Conservation (phyloP, 2,329 filamentous ascomycete species). For the Curvularia eragrostidis region DNA sequence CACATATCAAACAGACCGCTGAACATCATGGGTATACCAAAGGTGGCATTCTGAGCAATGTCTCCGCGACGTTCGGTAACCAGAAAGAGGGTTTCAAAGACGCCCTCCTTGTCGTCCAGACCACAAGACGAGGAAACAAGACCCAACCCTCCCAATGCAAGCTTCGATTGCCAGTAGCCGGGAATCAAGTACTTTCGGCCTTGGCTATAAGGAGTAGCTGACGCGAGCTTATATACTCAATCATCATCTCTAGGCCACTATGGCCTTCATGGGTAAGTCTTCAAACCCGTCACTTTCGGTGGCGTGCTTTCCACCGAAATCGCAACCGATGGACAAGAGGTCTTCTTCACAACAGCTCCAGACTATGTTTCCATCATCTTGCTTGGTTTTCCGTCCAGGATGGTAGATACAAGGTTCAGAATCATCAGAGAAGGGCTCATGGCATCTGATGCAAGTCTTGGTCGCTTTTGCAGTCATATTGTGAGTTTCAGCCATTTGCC, state of each 20-base stretch:
- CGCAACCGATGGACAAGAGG: constrained; percentile 20
- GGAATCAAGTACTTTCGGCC: neutral
- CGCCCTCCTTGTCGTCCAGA: neutral
- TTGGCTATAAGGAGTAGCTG: neutral
- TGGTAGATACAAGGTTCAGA: constrained; percentile 28
- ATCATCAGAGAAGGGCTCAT: constrained; percentile 14
- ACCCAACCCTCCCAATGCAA: neutral
- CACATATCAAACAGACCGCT: constrained; percentile 21
- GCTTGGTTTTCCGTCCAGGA: constrained; percentile 13
- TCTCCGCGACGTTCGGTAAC: neutral
- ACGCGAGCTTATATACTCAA: neutral
- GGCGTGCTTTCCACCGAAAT: constrained; percentile 14
- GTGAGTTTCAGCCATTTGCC: neutral
- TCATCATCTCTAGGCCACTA: neutral
- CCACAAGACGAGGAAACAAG: neutral
- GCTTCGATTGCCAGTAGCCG: neutral
- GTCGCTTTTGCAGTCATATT: neutral
- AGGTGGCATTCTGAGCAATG: constrained; percentile 6
- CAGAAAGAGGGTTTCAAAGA: neutral
- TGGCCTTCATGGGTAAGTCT: neutral
- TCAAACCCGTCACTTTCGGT: neutral
- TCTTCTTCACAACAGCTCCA: constrained; percentile 24
- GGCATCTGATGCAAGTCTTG: constrained; percentile 25
- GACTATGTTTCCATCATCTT: neutral
- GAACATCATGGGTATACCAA: constrained; percentile 14